Percentiles rank a stretch among this genome's conserved stretches.
Evolutionary conservation across 345 rosid species (phyloP).

Genomic region (Psidium friedrichsthalianum): DNA sequence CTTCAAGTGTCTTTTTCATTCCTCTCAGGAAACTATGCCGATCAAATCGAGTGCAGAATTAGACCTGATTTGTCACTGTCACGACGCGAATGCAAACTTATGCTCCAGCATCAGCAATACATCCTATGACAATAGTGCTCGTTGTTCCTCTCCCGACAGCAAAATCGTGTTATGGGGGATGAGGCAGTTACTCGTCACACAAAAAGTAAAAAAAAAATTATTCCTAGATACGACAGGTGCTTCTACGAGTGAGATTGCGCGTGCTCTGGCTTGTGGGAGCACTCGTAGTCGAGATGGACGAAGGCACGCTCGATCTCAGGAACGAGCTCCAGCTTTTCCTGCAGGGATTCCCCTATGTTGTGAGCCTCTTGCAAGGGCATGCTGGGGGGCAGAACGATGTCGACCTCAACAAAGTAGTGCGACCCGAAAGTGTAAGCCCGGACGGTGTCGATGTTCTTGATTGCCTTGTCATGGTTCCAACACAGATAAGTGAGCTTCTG

Average conservation of each 20-base stretch:
- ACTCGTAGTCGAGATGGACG: slow-evolving; percentile 95
- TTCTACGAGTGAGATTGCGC: slow-evolving; percentile 31
- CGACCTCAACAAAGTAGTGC: slow-evolving; percentile 93
- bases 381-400: slow-evolving; percentile 71
- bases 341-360: slow-evolving; percentile 79
- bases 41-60: not conserved
- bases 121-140: not conserved
- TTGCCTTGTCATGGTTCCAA: slow-evolving; percentile 88
- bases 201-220: not conserved
- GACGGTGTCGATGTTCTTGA: slow-evolving; percentile 85
- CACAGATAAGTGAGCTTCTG: slow-evolving; percentile 91
- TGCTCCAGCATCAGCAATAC: not conserved
- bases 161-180: not conserved
- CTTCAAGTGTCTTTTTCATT: not conserved
- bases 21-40: not conserved
- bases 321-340: slow-evolving; percentile 82
- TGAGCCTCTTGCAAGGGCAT: slow-evolving; percentile 96
- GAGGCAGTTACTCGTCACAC: not conserved
- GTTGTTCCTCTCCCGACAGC: not conserved
- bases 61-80: not conserved
- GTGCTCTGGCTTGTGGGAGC: slow-evolving; percentile 86
- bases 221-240: not conserved
- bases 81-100: not conserved
- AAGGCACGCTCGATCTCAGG: slow-evolving; percentile 86
- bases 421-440: slow-evolving; percentile 95